Evolutionary conservation across 257 asterid genomes (phyloP), one percentile per base, ranked within the genome.

Genomic region (Perilla frutescens): DNA sequence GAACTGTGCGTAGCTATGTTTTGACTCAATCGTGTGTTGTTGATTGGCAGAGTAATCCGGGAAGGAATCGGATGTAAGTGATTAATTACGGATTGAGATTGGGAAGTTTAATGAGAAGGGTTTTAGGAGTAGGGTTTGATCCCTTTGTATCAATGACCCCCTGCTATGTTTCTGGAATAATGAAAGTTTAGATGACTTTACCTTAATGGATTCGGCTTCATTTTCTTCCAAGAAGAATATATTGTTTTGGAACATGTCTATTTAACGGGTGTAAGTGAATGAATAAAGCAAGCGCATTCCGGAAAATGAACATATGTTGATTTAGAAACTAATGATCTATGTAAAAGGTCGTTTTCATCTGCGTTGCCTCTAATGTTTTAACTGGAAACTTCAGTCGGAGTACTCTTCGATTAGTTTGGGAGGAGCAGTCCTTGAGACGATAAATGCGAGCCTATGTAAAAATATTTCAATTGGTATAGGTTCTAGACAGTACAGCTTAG

Each of bases 231-330:
- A 15, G n/a, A 55, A 72, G 8, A 59, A 53, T 13, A 26, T 32
- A n/a, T 14, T 2, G 60, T 3, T 31, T 12, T 47, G 10, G 45
- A 9, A 29, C 43, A 11, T 74, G 31, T 56, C 43, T 55, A 37
- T 69, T 51, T 6, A 51, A 12, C 40, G 57, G 70, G 37, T 58
- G 71, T 20, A 32, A 29, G 44, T 62, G 68, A 48, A 13, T 14
- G 53, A 12, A 43, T 59, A 59, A 39, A 40, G 8, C 43, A 31
- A 10, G 56, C 34, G 15, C 54, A 44, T 56, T 45, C 32, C 12
- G 9, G 58, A 36, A 63, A 64, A 12, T 59, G 66, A 31, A 9
- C 43, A 8, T 36, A 5, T n/a, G 62, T 32, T 51, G 67, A 14
- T 8, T 66, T 1, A 66, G 55, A 32, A 36, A 20, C 2, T 57